These are phyloP conservation scores for Aspergillus arachidicola DNA, from an alignment of 2,329 filamentous ascomycete genomes.

Conservation along the genomic window DNA sequence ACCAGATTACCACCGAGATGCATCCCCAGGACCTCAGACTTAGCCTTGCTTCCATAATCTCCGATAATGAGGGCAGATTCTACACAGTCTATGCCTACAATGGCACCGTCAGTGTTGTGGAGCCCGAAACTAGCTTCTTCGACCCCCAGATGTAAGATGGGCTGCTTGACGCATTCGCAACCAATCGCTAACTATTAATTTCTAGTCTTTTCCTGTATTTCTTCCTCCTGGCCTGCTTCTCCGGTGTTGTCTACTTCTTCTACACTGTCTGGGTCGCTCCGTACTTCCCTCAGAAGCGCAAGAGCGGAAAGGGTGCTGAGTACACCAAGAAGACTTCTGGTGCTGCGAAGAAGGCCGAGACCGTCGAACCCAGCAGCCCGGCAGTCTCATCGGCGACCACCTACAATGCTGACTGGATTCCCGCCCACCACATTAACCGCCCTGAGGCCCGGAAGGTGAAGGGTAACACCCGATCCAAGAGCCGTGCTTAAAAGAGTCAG, in stretches of 20 bases:
- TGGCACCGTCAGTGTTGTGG: slow-evolving; percentile 81
- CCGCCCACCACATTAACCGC: slow-evolving; percentile 82
- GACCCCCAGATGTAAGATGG: slow-evolving; percentile 87
- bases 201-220: slow-evolving; percentile 94
- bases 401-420: slow-evolving; percentile 94
- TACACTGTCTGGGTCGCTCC: slow-evolving; percentile 98
- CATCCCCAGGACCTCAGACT: slow-evolving; percentile 86
- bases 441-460: slow-evolving; percentile 69
- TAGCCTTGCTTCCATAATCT: slow-evolving; percentile 74
- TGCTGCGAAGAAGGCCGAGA: slow-evolving; percentile 69
- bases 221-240: slow-evolving; percentile 78
- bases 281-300: slow-evolving; percentile 83
- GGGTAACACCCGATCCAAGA: slow-evolving; percentile 46
- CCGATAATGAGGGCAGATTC: slow-evolving; percentile 65
- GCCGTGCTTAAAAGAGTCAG: slow-evolving; percentile 31
- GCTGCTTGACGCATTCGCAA: not conserved
- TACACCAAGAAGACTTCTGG: slow-evolving; percentile 58
- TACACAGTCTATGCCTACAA: slow-evolving; percentile 82
- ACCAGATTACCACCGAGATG: slow-evolving; percentile 86
- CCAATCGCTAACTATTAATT: slow-evolving; percentile 11
- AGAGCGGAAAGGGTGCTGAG: slow-evolving; percentile 53
- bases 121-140: slow-evolving; percentile 86
- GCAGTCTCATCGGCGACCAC: slow-evolving; percentile 70
- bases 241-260: slow-evolving; percentile 86
- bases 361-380: slow-evolving; percentile 69